phyloP scores from a whole-genome alignment of 202 grass and related monocot species.

The Schoenoplectus tabernaemontani region DNA sequence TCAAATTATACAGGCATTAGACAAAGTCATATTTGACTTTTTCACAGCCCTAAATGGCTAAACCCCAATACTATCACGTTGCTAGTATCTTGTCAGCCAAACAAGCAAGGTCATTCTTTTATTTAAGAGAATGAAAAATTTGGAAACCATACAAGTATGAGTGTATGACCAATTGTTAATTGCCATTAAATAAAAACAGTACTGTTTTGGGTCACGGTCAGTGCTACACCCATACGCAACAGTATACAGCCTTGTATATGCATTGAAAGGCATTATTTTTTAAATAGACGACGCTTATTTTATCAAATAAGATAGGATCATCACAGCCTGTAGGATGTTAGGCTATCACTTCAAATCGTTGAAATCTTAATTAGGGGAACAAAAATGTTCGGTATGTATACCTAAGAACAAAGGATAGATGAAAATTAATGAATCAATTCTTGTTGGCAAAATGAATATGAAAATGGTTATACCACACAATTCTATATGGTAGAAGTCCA shows the following conservation, averaged over 20 bases:
- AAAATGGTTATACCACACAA: no score
- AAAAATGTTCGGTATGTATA: no score
- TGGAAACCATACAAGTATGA: background rate
- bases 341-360: background rate
- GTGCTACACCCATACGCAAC: background rate
- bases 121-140: background rate
- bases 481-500: no score
- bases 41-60: background rate
- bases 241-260: conserved; percentile 4
- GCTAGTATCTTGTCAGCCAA: conserved; percentile 12
- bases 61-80: background rate
- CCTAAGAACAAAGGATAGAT: no score
- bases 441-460: no score
- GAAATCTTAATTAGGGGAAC: background rate
- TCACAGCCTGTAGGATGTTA: background rate
- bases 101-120: background rate
- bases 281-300: background rate
- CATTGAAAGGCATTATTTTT: background rate
- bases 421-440: no score
- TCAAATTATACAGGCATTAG: conserved; percentile 2
- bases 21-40: conserved; percentile 24
- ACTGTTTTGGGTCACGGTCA: background rate
- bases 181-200: conserved; percentile 4
- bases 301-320: background rate
- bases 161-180: background rate